These are phyloP conservation scores for Pichia exigua DNA, from an alignment of 805 yeast genomes.

Conservation along the genomic window DNA sequence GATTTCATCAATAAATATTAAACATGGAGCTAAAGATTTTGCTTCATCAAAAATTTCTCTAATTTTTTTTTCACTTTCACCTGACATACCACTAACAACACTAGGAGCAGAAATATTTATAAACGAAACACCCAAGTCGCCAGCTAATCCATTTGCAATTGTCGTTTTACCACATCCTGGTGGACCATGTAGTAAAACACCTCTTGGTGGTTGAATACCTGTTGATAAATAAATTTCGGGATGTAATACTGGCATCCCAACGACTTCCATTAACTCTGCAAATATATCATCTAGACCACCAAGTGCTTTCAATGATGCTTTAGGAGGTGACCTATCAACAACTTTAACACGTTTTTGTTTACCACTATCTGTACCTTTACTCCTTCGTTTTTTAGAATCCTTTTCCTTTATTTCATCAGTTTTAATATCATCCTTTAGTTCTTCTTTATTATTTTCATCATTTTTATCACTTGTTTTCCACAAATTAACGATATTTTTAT, in stretches of 20 bases:
- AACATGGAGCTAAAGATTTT: conserved; percentile 78
- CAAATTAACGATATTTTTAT: conserved; percentile 63
- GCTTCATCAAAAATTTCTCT: conserved; percentile 95
- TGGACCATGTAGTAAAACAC: conserved; percentile 91
- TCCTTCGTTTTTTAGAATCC: conserved; percentile 23
- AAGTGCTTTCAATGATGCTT: conserved; percentile 56
- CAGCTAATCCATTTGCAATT: conserved; percentile 92
- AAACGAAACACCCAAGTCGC: conserved; percentile 89
- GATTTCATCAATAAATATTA: conserved; percentile 90
- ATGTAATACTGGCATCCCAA: conserved; percentile 86
- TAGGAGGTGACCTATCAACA: conserved; percentile 60
- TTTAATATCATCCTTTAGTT: conserved; percentile 21
- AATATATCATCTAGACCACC: conserved; percentile 91
- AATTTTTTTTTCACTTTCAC: conserved; percentile 91
- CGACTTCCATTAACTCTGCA: conserved; percentile 78
- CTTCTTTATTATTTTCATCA: conserved; percentile 13
- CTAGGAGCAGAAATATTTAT: conserved; percentile 90
- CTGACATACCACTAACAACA: conserved; percentile 98
- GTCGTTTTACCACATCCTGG: conserved; percentile 99
- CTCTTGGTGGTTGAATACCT: conserved; percentile 94
- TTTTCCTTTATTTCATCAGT: conserved; percentile 15
- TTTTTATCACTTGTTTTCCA: conserved; percentile 42
- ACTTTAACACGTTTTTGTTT: conserved; percentile 22
- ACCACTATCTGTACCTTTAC: conserved; percentile 35
- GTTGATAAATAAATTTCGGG: conserved; percentile 85